phyloP scores from a whole-genome alignment of 75 land plant genomes.

The Sequoia sempervirens region DNA sequence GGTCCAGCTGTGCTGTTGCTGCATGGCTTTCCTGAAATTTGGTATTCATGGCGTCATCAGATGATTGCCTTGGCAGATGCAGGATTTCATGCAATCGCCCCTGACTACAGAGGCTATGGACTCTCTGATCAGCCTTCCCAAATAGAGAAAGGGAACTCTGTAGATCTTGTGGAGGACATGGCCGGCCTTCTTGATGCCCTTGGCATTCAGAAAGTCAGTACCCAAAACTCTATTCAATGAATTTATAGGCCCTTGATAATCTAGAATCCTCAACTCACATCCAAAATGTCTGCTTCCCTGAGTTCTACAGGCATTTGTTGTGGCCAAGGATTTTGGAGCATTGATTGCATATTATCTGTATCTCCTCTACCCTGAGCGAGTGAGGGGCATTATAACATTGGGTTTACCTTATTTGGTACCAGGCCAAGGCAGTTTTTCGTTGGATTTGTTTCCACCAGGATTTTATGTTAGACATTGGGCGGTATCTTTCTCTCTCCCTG shows the following conservation, averaged over 20 bases:
- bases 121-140: constrained; percentile 46
- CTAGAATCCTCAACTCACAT: neutral
- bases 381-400: constrained; percentile 34
- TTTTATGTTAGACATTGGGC: constrained; percentile 43
- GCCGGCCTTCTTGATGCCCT: constrained; percentile 54
- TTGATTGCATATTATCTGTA: constrained; percentile 20
- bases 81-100: constrained; percentile 59
- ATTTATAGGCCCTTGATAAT: neutral
- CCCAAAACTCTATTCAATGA: neutral
- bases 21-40: constrained; percentile 78
- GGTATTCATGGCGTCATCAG: constrained; percentile 83
- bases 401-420: constrained; percentile 40
- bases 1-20: constrained; percentile 45
- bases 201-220: constrained; percentile 10
- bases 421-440: neutral
- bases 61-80: constrained; percentile 59
- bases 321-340: constrained; percentile 57
- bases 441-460: constrained; percentile 28
- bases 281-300: neutral
- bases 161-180: constrained; percentile 49
- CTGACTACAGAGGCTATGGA: constrained; percentile 67
- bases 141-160: constrained; percentile 29
- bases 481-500: constrained; percentile 10
- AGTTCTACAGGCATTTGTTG: constrained; percentile 41
- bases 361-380: constrained; percentile 35